Evolutionary conservation across 345 rosid genomes (phyloP), one percentile per base, ranked within the genome.

Genomic region (Euphorbia pulcherrima): DNA sequence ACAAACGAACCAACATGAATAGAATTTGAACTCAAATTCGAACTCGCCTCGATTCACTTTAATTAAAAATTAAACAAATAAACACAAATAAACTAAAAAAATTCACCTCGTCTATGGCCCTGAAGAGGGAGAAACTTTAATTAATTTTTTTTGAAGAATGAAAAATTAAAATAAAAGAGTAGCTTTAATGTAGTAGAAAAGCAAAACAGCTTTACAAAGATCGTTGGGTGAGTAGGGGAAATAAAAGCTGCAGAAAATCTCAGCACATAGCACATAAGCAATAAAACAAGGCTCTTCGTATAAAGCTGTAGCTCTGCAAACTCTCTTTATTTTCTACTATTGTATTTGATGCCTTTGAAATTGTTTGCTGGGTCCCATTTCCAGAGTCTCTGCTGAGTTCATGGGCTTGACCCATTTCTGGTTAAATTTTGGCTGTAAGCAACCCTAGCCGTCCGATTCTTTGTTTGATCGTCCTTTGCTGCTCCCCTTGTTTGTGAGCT

Each of bases 391-490:
- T n/a, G n/a, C n/a, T n/a, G n/a, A n/a, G n/a, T n/a, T n/a, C n/a
- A n/a, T n/a, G n/a, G n/a, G n/a, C n/a, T n/a, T n/a, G n/a, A 33
- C 37, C 37, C 37, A 33, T 33, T 33, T 33, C 7, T 7, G 37
- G 37, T 33, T 2, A 6, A n/a, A n/a, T n/a, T n/a, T n/a, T n/a
- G n/a, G 55, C 64, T 18, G 40, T 30, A 41, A 12, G n/a, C 29
- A 70, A 63, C 74, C 79, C 78, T 64, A 65, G 64, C 76, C 76
- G 70, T 74, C 16, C 11, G 81, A 68, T 80, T 18, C n/a, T n/a
- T n/a, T n/a, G n/a, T n/a, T n/a, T n/a, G n/a, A n/a, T n/a, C n/a
- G n/a, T n/a, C n/a, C n/a, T n/a, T n/a, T n/a, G n/a, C n/a, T n/a
- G n/a, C n/a, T n/a, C n/a, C n/a, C n/a, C n/a, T n/a, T n/a, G n/a